phyloP scores from a whole-genome alignment of 768 basidiomycete species.

The Krasilnikovozyma curviuscula region DNA sequence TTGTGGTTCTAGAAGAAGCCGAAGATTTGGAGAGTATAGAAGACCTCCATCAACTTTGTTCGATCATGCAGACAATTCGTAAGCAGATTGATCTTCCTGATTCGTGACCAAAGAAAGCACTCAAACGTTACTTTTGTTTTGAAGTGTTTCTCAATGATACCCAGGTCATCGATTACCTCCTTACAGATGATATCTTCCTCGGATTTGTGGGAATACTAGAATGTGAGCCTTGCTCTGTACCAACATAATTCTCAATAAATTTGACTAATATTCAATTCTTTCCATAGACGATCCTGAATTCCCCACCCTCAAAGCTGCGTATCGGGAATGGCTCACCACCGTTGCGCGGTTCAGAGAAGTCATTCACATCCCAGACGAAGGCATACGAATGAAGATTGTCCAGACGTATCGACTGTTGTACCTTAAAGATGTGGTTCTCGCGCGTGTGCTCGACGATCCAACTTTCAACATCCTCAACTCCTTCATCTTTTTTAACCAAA shows the following conservation, averaged over 20 bases:
- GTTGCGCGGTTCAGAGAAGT: slow-evolving; percentile 77
- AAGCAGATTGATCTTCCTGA: slow-evolving; percentile 18
- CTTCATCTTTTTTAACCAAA: slow-evolving; percentile 95
- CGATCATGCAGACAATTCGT: slow-evolving; percentile 88
- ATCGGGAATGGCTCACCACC: slow-evolving; percentile 74
- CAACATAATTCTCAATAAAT: background rate
- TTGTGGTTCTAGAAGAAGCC: slow-evolving; percentile 64
- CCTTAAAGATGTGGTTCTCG: slow-evolving; percentile 94
- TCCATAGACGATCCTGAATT: slow-evolving; percentile 82
- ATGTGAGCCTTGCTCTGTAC: slow-evolving; percentile 39
- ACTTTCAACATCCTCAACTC: slow-evolving; percentile 95
- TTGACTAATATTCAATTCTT: slow-evolving; percentile 8
- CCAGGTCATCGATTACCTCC: slow-evolving; percentile 77
- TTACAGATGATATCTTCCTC: slow-evolving; percentile 78
- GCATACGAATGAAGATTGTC: slow-evolving; percentile 72
- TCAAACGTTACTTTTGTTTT: background rate
- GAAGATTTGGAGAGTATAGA: slow-evolving; percentile 84
- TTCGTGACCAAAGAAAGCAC: background rate
- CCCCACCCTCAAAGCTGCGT: slow-evolving; percentile 87
- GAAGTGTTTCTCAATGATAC: slow-evolving; percentile 90
- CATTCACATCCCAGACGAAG: slow-evolving; percentile 54
- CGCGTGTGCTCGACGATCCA: slow-evolving; percentile 80
- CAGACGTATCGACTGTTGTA: slow-evolving; percentile 93
- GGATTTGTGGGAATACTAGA: slow-evolving; percentile 92
- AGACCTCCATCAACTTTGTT: slow-evolving; percentile 75